These are phyloP conservation scores for Daldinia eschscholtzii DNA, from an alignment of 2,329 filamentous ascomycete genomes.

Conservation along the genomic window DNA sequence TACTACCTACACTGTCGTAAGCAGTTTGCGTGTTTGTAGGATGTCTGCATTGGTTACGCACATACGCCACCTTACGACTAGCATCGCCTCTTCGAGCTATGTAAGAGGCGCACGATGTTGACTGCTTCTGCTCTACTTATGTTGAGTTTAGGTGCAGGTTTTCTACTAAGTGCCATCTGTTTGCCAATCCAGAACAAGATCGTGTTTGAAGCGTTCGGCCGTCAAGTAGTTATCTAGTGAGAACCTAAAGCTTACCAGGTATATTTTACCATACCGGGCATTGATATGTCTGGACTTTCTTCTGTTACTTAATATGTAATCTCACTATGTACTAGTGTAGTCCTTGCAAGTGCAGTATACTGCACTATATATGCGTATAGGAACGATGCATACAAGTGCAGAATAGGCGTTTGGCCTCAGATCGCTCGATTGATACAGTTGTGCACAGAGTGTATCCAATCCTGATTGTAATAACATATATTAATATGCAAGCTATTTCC, in stretches of 20 bases:
- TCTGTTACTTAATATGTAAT: neutral
- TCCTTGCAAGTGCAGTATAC: neutral
- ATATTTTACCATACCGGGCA: neutral
- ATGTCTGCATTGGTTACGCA: neutral
- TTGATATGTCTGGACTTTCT: neutral
- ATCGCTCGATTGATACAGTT: neutral
- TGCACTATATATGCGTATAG: neutral
- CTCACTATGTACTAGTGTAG: neutral
- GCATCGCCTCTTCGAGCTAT: neutral
- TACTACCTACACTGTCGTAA: neutral
- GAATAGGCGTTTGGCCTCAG: neutral
- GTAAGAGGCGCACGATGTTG: neutral
- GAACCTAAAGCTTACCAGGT: neutral
- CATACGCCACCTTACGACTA: neutral
- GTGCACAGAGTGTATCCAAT: neutral
- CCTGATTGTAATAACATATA: neutral
- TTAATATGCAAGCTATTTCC: slow-evolving; percentile 5
- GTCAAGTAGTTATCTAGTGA: neutral
- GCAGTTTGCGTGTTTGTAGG: neutral
- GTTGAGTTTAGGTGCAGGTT: neutral
- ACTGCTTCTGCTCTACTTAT: neutral
- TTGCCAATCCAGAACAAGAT: neutral
- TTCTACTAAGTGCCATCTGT: neutral
- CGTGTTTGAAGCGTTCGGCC: neutral
- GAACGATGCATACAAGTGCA: neutral